Percentiles rank a stretch among this genome's conserved stretches.
phyloP scores from a whole-genome alignment of 1,284 basidiomycete genomes.

The Vanrija pseudolonga region DNA sequence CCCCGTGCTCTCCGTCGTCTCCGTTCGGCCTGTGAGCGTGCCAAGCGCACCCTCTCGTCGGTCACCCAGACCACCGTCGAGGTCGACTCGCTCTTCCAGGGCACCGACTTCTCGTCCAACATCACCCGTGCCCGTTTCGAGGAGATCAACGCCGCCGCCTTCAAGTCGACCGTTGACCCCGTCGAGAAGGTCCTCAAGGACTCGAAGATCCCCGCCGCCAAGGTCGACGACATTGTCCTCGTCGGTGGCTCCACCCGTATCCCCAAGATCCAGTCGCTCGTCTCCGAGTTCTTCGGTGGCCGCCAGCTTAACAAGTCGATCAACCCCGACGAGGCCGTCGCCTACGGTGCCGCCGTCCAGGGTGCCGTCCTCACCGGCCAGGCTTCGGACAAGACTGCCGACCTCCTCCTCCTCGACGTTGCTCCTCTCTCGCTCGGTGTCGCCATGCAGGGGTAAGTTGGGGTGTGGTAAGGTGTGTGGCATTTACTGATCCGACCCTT shows the following conservation, averaged over 20 bases:
- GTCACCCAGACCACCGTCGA: constrained; percentile 96
- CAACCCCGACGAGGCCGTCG: constrained; percentile 94
- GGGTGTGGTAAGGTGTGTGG: no score
- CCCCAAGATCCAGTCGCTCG: constrained; percentile 94
- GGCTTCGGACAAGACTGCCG: constrained; percentile 61
- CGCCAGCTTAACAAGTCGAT: constrained; percentile 94
- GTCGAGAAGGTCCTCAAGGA: constrained; percentile 98
- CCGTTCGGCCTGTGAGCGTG: constrained; percentile 96
- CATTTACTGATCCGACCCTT: no score
- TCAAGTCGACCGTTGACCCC: constrained; percentile 94
- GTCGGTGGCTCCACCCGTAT: constrained; percentile 99
- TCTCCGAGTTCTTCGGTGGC: constrained; percentile 98
- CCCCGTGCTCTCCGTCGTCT: constrained; percentile 95
- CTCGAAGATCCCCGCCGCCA: constrained; percentile 84
- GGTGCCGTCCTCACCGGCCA: constrained; percentile 87
- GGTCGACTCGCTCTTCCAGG: constrained; percentile 97
- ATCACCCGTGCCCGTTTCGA: constrained; percentile 99
- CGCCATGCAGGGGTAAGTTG: constrained; percentile 40
- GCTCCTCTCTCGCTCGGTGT: constrained; percentile 65
- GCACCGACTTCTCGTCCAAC: constrained; percentile 97
- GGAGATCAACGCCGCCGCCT: constrained; percentile 94
- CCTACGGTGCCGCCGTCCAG: constrained; percentile 96
- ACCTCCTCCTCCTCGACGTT: constrained; percentile 93
- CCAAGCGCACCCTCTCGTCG: constrained; percentile 96
- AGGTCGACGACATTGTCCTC: constrained; percentile 71